phyloP scores from a whole-genome alignment of 2,329 filamentous ascomycete species.

The Fusarium sp. region DNA sequence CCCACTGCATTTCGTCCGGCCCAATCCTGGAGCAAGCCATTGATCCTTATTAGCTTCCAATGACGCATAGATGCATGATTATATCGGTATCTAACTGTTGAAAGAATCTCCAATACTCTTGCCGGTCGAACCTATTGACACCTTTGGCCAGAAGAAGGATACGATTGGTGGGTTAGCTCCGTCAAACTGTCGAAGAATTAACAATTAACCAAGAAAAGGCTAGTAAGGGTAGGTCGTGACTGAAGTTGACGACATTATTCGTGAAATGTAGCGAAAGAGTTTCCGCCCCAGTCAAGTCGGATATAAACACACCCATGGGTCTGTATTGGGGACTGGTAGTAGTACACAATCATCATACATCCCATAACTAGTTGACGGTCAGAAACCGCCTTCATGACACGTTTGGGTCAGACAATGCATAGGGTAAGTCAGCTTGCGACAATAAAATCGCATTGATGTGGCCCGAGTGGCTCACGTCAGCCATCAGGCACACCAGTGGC shows the following conservation, averaged over 20 bases:
- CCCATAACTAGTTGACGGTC: not conserved
- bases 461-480: conserved; percentile 40
- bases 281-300: not conserved
- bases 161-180: conserved; percentile 8
- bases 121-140: not conserved
- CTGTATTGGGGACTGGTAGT: not conserved
- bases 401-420: not conserved
- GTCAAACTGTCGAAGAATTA: not conserved
- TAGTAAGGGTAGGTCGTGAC: not conserved
- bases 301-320: conserved; percentile 2
- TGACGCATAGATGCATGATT: conserved; percentile 4
- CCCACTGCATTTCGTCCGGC: conserved; percentile 7
- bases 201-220: not conserved
- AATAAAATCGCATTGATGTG: not conserved
- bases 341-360: no score
- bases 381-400: not conserved
- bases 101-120: not conserved
- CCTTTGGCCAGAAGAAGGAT: not conserved
- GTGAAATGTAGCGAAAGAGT: not conserved
- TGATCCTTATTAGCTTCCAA: not conserved
- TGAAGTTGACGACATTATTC: conserved; percentile 7
- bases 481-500: conserved; percentile 25
- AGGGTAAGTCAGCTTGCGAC: not conserved
- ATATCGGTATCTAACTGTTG: not conserved
- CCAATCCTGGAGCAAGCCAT: not conserved